Base-by-base conservation (phyloP, 2,329 filamentous ascomycete genomes). In the Talaromyces sp. region DNA sequence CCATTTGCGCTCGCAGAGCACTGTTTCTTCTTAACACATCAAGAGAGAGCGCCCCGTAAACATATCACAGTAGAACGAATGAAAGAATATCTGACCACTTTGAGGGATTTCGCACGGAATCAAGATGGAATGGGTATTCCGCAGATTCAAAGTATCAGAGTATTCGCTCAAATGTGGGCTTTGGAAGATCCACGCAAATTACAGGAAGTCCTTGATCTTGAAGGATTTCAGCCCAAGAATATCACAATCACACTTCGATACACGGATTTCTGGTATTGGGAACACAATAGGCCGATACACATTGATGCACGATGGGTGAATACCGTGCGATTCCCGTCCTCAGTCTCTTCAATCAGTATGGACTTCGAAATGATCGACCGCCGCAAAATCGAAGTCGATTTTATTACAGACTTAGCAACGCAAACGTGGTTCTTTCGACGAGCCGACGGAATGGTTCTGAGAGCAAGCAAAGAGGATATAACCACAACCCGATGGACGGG, bases 201-300 rank as follows among this genome's bases (percentile, higher is more conserved):
- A 1, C 37, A 67, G 7, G 1, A 22, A 0, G 60, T 82, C 0
- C 67, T 82, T 0, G 16, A 24, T 0, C 71, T 70, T 48, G 68
- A 66, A 0, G 62, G 71, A 13, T 75, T 83, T 37, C 65, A 70
- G 7, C 80, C 81, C 0, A 72, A 71, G 1, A 68, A 66, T 1
- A 60, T 84, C 1, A 81, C 77, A 0, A 69, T 85, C 11, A 84
- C 82, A 0, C 76, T 85, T 8, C 78, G 82, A 0, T 82, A 84
- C 65, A 76, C 81, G 2, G 82, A 84, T 66, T 84, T 81, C 75
- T 83, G 80, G 79, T 72, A 59, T 19, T 82, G 81, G 81, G 79
- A 82, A 67, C 0, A 58, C 0, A 75, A 82, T 60, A 48, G 68
- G 3, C 73, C 72, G 2, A 70, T 84, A 6, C 65, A 68, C 4